Conservation (phyloP, 2,329 filamentous ascomycete genomes). For the Volutella citrinella region DNA sequence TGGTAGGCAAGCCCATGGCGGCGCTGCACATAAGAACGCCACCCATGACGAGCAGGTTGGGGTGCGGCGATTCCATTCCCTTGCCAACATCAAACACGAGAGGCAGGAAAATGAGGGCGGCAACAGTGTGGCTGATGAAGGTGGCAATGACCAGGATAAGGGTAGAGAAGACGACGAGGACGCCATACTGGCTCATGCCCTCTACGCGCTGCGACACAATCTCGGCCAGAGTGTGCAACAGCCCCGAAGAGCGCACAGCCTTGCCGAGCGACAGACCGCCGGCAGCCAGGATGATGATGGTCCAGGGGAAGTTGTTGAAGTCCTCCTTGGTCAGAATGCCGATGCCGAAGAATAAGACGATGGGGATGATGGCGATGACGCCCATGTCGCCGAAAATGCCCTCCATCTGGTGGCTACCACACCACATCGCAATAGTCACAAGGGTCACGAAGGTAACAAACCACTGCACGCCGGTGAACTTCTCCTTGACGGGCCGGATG, state of each 20-base stretch:
- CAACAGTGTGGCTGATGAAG: slow-evolving; percentile 97
- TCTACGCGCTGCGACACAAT: slow-evolving; percentile 72
- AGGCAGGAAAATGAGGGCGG: slow-evolving; percentile 89
- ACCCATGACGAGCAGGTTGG: slow-evolving; percentile 93
- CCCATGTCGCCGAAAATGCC: slow-evolving; percentile 94
- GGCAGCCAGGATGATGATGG: slow-evolving; percentile 96
- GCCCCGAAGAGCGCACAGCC: slow-evolving; percentile 87
- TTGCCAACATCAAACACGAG: slow-evolving; percentile 83
- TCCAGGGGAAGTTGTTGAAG: slow-evolving; percentile 99
- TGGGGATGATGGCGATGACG: slow-evolving; percentile 92
- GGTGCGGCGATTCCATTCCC: slow-evolving; percentile 83
- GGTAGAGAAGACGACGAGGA: slow-evolving; percentile 79
- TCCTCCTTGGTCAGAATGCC: slow-evolving; percentile 97
- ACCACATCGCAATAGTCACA: slow-evolving; percentile 86
- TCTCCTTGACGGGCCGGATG: slow-evolving; percentile 85
- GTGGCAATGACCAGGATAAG: slow-evolving; percentile 92
- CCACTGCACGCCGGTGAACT: slow-evolving; percentile 84
- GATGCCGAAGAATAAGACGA: slow-evolving; percentile 93
- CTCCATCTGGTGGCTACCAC: slow-evolving; percentile 85
- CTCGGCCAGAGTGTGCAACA: slow-evolving; percentile 82
- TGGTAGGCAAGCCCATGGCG: slow-evolving; percentile 93
- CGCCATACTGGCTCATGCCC: slow-evolving; percentile 77
- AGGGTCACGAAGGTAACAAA: slow-evolving; percentile 86
- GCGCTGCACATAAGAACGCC: slow-evolving; percentile 94
- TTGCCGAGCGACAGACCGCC: slow-evolving; percentile 91